phyloP scores from a whole-genome alignment of 495 filamentous ascomycete genomes.

The Lasiosphaeris hirsuta region DNA sequence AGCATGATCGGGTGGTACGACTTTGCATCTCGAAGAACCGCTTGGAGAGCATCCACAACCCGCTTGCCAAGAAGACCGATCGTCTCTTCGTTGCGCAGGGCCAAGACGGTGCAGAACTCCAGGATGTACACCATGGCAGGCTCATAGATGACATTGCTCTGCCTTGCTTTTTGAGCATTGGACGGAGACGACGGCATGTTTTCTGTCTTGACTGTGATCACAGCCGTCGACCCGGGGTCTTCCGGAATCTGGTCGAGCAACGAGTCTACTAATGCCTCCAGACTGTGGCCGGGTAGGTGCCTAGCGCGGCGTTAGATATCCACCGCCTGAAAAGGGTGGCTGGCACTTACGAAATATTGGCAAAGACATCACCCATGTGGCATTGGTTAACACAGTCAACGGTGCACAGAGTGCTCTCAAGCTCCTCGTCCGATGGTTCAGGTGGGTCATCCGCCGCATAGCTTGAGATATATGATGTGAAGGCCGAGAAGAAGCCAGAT shows the following conservation, averaged over 20 bases:
- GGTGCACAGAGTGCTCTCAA: constrained; percentile 91
- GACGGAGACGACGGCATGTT: constrained; percentile 54
- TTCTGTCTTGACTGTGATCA: constrained; percentile 87
- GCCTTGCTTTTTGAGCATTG: constrained; percentile 54
- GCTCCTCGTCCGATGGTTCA: constrained; percentile 93
- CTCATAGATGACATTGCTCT: constrained; percentile 68
- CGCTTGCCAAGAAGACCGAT: constrained; percentile 69
- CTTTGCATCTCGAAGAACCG: constrained; percentile 71
- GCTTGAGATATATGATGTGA: constrained; percentile 95
- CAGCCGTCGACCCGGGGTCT: constrained; percentile 64
- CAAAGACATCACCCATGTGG: constrained; percentile 75
- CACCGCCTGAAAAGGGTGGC: background rate
- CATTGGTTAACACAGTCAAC: constrained; percentile 93
- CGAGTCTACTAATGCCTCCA: constrained; percentile 66
- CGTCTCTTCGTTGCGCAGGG: constrained; percentile 70
- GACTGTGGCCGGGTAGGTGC: constrained; percentile 61
- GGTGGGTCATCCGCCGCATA: constrained; percentile 97
- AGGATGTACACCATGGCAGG: constrained; percentile 83
- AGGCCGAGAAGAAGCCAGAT: constrained; percentile 82
- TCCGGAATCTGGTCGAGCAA: constrained; percentile 84
- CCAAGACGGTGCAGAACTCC: constrained; percentile 82
- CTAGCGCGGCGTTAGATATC: constrained; percentile 37
- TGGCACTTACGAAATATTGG: constrained; percentile 71
- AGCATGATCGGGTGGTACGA: constrained; percentile 77
- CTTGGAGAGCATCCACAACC: constrained; percentile 75